phyloP scores from a whole-genome alignment of 345 rosid genomes.

The Acer negundo region DNA sequence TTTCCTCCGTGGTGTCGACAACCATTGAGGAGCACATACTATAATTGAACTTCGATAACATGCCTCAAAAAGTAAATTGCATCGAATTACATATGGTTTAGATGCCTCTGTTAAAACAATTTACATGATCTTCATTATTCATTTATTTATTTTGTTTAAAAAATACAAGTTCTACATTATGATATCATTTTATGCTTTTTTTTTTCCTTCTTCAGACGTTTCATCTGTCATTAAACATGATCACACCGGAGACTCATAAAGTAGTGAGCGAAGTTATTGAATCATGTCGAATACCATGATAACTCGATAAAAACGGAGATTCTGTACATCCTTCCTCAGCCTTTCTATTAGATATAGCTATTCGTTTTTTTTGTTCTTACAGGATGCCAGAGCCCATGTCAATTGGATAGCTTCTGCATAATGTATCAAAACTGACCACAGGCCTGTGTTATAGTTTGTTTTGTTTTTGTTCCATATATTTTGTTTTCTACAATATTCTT shows the following conservation, averaged over 20 bases:
- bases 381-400: constrained; percentile 17
- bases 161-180: not conserved
- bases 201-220: constrained; percentile 56
- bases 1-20: not conserved
- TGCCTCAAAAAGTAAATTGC: not conserved
- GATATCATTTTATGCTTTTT: not conserved
- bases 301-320: constrained; percentile 22
- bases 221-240: constrained; percentile 88
- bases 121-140: not conserved
- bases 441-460: constrained; percentile 21
- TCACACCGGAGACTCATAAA: constrained; percentile 89
- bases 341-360: constrained; percentile 24
- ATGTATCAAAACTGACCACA: constrained; percentile 16
- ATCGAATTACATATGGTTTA: too few species aligned
- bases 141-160: not conserved
- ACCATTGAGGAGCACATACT: not conserved
- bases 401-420: constrained; percentile 22
- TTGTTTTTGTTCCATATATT: not conserved
- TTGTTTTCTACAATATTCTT: constrained; percentile 26
- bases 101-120: not conserved
- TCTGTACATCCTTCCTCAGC: constrained; percentile 59
- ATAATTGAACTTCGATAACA: constrained; percentile 9
- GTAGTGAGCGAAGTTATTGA: constrained; percentile 90
- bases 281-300: constrained; percentile 69
- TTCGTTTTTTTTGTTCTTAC: constrained; percentile 18